Conservation (phyloP, 345 rosid genomes). For the Isatis tinctoria region DNA sequence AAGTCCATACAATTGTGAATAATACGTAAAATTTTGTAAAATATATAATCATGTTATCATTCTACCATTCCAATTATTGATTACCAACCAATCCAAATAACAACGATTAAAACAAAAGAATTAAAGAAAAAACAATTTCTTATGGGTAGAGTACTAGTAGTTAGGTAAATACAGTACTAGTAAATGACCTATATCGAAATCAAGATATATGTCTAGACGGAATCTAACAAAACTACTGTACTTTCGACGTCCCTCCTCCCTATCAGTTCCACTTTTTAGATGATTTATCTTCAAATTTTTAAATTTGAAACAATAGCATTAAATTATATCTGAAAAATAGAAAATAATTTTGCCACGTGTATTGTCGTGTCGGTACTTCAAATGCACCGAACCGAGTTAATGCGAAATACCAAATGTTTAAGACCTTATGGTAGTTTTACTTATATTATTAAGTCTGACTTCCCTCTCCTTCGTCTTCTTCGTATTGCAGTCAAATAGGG, state of each 20-base stretch:
- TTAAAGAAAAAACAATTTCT: not conserved
- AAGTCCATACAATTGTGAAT: not conserved
- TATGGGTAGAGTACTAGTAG: not conserved
- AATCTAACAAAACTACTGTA: slow-evolving; percentile 5
- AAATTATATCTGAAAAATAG: not conserved
- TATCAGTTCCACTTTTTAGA: not conserved
- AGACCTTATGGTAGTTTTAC: not conserved
- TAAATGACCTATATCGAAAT: not conserved
- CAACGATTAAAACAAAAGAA: not conserved
- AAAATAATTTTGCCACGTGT: slow-evolving; percentile 5
- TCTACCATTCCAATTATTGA: not conserved
- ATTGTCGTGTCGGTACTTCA: slow-evolving; percentile 18
- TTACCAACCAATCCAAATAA: not conserved
- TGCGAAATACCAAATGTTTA: not conserved
- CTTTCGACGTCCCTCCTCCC: no score
- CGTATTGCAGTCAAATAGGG: not conserved
- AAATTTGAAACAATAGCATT: not conserved
- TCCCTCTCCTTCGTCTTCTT: not conserved
- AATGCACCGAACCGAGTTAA: slow-evolving; percentile 20
- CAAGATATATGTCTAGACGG: slow-evolving; percentile 3
- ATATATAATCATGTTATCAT: not conserved
- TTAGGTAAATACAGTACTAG: not conserved
- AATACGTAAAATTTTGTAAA: not conserved
- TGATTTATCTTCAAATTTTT: not conserved
- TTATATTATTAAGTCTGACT: not conserved